Conservation (phyloP, 192 early-diverging fungal species). For the Coemansia sp. region DNA sequence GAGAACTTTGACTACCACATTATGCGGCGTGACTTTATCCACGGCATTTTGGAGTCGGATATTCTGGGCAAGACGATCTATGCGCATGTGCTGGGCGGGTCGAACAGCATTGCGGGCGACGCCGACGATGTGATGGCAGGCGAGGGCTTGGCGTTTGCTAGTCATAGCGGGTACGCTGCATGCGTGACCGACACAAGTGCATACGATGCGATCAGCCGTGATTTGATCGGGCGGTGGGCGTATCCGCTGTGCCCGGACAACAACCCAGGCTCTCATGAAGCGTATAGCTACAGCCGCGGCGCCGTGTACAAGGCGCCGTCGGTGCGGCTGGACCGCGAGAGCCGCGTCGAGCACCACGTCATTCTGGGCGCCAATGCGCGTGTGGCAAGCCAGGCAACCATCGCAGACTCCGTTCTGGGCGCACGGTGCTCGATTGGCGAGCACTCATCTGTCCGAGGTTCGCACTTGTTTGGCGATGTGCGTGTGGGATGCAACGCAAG, state of each 20-base stretch:
- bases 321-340: constrained; percentile 70
- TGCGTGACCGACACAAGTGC: constrained; percentile 60
- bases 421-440: constrained; percentile 75
- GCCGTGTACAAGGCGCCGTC: constrained; percentile 82
- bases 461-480: constrained; percentile 83
- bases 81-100: constrained; percentile 64
- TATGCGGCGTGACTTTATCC: constrained; percentile 84
- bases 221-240: constrained; percentile 88
- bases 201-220: constrained; percentile 70
- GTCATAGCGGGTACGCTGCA: constrained; percentile 60
- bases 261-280: constrained; percentile 66
- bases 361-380: constrained; percentile 74
- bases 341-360: constrained; percentile 70
- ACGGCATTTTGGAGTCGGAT: constrained; percentile 86
- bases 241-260: constrained; percentile 93
- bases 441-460: constrained; percentile 73
- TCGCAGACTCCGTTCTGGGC: constrained; percentile 84
- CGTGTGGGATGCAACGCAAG: constrained; percentile 66
- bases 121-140: not conserved
- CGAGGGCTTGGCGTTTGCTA: constrained; percentile 5
- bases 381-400: constrained; percentile 70
- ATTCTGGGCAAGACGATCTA: constrained; percentile 85
- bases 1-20: constrained; percentile 99
- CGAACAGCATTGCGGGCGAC: constrained; percentile 54
- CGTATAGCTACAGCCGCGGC: constrained; percentile 73